Evolutionary conservation across 306 rosid species (phyloP), one percentile per base, ranked within the genome.

Genomic region (Ammopiptanthus mongolicus): DNA sequence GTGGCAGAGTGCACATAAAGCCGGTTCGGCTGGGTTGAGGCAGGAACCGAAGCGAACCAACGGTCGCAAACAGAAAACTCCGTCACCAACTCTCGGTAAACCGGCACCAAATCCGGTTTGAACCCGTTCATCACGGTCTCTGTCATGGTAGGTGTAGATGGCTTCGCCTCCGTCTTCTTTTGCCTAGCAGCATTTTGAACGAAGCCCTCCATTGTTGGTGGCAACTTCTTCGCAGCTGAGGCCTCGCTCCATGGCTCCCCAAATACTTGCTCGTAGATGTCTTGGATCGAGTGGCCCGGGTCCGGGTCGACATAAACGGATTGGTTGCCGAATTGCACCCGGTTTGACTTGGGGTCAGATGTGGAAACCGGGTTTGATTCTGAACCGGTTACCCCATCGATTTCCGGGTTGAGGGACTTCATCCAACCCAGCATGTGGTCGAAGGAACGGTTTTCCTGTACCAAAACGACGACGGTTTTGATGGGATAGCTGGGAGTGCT

Each of bases 341-440:
- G 74, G 12, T 53, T 76, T 0, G 97, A 78, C 36, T 29, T 82
- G 0, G 87, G 73, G 52, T 84, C 80, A 47, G 88, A 39, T 2
- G 90, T 77, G 21, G 97, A 86, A 51, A 86, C 44, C 2, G 81
- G 88, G 44, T 87, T 90, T 0, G 89, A 90, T 33, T 86, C 86
- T n/a, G 82, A 41, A 14, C 86, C 84, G 5, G 83, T 79, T 8
- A 93, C 91, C 8, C 98, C 98, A 37, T 88, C 56, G 63, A 93
- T 93, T 42, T 86, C 82, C 0, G 89, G 86, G 81, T 91, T 87
- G 31, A 87, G 67, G 23, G 95, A 69, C 55, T 89, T 93, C 95
- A 89, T 86, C 98, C 97, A 93, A 8, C 98, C 98, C 1, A 93
- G 55, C 74, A 93, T 85, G 89, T 93, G 97, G 79, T 93, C 98